Percentiles rank a stretch among this genome's conserved stretches.
These are phyloP conservation scores for Colletotrichum sp. DNA, from an alignment of 2,329 filamentous ascomycete species.

Conservation along the genomic window DNA sequence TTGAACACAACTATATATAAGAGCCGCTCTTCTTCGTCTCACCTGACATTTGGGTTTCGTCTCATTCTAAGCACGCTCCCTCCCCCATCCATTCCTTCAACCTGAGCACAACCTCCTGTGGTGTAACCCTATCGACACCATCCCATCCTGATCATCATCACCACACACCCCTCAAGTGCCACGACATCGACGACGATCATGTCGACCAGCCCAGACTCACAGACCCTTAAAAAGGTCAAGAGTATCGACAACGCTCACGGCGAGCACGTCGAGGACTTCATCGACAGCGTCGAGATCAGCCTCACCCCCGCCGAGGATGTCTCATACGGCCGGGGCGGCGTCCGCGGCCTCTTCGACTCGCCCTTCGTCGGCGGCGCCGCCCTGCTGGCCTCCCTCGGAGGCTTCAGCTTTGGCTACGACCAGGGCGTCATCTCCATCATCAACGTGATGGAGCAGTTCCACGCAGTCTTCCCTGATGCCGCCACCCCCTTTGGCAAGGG, in stretches of 20 bases:
- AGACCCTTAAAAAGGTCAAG: slow-evolving; percentile 1
- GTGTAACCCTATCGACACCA: background rate
- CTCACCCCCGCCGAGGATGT: slow-evolving; percentile 13
- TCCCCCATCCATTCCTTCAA: background rate
- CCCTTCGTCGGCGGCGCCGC: slow-evolving; percentile 14
- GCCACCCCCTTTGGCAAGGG: slow-evolving; percentile 22
- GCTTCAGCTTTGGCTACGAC: slow-evolving; percentile 37
- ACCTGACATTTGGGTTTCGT: background rate
- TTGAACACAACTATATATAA: background rate
- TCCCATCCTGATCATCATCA: background rate
- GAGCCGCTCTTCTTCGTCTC: background rate
- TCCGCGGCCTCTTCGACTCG: slow-evolving; percentile 15
- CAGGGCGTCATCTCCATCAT: slow-evolving; percentile 45
- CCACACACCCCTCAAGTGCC: background rate
- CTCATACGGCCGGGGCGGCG: slow-evolving; percentile 14
- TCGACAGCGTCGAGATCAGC: slow-evolving; percentile 8
- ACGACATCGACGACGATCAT: background rate
- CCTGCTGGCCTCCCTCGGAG: slow-evolving; percentile 44
- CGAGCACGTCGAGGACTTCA: slow-evolving; percentile 13
- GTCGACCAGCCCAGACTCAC: background rate
- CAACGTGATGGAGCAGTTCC: slow-evolving; percentile 50
- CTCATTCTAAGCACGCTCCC: slow-evolving; percentile 1
- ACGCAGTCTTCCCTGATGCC: slow-evolving; percentile 39
- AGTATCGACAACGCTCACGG: background rate
- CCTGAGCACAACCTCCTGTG: background rate